phyloP scores from a whole-genome alignment of 225 moss, liverwort and hornwort species.

The Asterella californica region DNA sequence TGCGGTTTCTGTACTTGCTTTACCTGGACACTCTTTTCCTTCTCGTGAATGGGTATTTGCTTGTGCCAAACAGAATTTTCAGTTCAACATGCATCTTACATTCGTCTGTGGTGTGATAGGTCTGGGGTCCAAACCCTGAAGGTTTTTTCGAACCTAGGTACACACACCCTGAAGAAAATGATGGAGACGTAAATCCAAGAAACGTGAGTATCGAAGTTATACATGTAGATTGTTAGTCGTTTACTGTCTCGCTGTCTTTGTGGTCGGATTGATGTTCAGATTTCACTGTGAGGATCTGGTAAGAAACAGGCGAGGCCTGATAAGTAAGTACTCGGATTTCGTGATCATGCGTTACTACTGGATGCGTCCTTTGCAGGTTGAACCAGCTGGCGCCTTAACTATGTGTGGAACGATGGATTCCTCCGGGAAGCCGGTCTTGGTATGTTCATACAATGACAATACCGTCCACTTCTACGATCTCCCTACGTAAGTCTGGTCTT shows the following conservation, averaged over 20 bases:
- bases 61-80: background rate
- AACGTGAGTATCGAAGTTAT: constrained; percentile 18
- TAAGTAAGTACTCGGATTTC: background rate
- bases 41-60: background rate
- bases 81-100: background rate
- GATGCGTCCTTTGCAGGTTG: constrained; percentile 2
- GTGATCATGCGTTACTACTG: background rate
- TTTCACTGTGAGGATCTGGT: background rate
- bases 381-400: constrained; percentile 59
- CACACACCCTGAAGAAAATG: constrained; percentile 73
- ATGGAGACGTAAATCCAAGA: constrained; percentile 32
- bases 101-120: constrained; percentile 36
- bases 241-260: background rate
- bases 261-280: background rate
- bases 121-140: constrained; percentile 72
- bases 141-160: constrained; percentile 79
- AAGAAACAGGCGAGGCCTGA: background rate
- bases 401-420: constrained; percentile 81
- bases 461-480: constrained; percentile 85
- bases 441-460: constrained; percentile 94
- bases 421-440: constrained; percentile 67
- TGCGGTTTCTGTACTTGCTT: background rate
- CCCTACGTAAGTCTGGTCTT: constrained; percentile 55
- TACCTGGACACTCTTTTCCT: background rate
- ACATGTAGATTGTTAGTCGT: background rate